Conservation (phyloP, 1,284 basidiomycete species). For the Trametes polyzona region DNA sequence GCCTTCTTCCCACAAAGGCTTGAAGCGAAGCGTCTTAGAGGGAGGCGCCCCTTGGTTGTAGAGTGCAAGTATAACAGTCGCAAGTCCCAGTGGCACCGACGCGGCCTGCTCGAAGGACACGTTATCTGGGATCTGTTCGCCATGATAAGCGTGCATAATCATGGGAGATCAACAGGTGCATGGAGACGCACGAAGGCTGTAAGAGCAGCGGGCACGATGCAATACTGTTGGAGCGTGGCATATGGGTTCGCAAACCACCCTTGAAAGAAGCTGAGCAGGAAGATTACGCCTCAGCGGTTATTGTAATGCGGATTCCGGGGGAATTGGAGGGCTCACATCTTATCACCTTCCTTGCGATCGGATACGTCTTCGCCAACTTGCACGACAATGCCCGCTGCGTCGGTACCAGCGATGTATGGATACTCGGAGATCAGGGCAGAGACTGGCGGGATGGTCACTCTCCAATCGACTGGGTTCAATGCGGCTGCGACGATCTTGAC, state of each 20-base stretch:
- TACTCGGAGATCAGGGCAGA: slow-evolving; percentile 38
- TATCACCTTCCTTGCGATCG: slow-evolving; percentile 56
- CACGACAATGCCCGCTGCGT: slow-evolving; percentile 61
- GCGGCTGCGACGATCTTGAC: slow-evolving; percentile 44
- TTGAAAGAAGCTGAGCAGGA: slow-evolving; percentile 28
- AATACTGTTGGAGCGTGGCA: slow-evolving; percentile 39
- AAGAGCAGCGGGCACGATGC: slow-evolving; percentile 32
- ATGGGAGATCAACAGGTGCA: too few relatives aligned
- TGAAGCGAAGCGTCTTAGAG: slow-evolving; percentile 36
- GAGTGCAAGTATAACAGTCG: slow-evolving; percentile 44
- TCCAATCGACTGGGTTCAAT: slow-evolving; percentile 48
- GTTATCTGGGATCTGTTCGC: slow-evolving; percentile 33
- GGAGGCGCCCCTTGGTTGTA: slow-evolving; percentile 37
- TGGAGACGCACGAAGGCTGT: slow-evolving; percentile 27
- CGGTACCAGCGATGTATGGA: slow-evolving; percentile 56
- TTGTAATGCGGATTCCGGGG: background rate
- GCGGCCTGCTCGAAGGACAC: slow-evolving; percentile 40
- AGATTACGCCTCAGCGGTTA: background rate
- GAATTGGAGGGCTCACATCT: slow-evolving; percentile 2
- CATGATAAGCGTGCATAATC: background rate
- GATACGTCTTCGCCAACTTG: slow-evolving; percentile 58
- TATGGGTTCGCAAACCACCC: slow-evolving; percentile 24
- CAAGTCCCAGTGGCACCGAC: slow-evolving; percentile 44
- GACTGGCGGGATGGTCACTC: slow-evolving; percentile 34
- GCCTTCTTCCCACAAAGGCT: slow-evolving; percentile 33